These are phyloP conservation scores for Kentomonas sorsogonicus DNA, from an alignment of 208 protist genomes.

Conservation along the genomic window DNA sequence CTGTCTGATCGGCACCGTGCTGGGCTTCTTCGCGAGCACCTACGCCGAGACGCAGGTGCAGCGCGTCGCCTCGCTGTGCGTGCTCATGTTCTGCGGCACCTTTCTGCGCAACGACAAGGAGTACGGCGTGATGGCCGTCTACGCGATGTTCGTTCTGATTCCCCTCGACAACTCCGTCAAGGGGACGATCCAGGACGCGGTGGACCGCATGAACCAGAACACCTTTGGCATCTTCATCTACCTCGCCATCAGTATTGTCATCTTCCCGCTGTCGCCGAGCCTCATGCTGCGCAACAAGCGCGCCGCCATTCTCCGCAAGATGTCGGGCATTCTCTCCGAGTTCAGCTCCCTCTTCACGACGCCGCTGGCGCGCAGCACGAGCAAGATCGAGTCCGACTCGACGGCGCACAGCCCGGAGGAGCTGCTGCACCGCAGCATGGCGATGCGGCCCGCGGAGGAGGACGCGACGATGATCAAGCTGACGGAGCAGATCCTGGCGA, in stretches of 20 bases:
- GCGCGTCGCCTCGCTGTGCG: constrained; percentile 74
- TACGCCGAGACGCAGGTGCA: constrained; percentile 59
- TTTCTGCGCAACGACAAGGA: constrained; percentile 77
- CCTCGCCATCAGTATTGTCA: constrained; percentile 60
- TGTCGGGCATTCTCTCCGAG: constrained; percentile 39
- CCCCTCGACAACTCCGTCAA: constrained; percentile 42
- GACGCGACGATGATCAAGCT: constrained; percentile 50
- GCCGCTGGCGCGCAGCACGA: constrained; percentile 26
- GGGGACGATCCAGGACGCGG: constrained; percentile 51
- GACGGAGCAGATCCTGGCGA: constrained; percentile 33
- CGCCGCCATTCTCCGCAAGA: constrained; percentile 51
- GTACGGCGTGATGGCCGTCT: constrained; percentile 80
- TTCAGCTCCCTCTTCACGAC: constrained; percentile 54
- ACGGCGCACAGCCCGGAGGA: constrained; percentile 7
- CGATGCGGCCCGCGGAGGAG: constrained; percentile 36
- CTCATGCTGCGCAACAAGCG: constrained; percentile 70
- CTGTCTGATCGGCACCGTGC: constrained; percentile 73
- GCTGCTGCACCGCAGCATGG: not conserved
- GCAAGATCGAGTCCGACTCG: not conserved
- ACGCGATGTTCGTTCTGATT: constrained; percentile 83
- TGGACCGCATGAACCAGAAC: constrained; percentile 82
- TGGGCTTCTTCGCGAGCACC: constrained; percentile 80
- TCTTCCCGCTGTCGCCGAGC: constrained; percentile 71
- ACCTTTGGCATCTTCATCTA: constrained; percentile 90
- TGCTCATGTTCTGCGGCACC: constrained; percentile 66